These are phyloP conservation scores for Jamesozyma lodderae DNA, from an alignment of 805 yeast species.

Conservation along the genomic window DNA sequence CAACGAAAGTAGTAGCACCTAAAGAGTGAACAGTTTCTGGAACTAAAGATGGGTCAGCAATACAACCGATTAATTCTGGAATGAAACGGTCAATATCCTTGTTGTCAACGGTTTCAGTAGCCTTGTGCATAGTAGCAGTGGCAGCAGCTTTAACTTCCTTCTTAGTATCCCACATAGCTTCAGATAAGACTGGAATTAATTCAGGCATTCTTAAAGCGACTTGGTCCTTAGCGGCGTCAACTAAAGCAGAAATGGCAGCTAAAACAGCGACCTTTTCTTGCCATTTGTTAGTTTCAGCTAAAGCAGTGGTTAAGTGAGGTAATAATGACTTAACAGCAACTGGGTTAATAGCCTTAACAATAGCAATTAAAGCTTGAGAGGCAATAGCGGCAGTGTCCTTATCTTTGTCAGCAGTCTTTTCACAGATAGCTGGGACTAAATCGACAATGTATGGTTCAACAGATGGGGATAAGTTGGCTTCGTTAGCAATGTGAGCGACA, in stretches of 20 bases:
- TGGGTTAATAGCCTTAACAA: slow-evolving; percentile 82
- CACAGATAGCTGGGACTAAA: slow-evolving; percentile 59
- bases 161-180: slow-evolving; percentile 99
- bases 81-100: slow-evolving; percentile 99
- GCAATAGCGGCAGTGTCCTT: slow-evolving; percentile 67
- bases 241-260: slow-evolving; percentile 76
- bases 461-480: slow-evolving; percentile 72
- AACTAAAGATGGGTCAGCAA: slow-evolving; percentile 92
- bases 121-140: slow-evolving; percentile 86
- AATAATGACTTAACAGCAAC: slow-evolving; percentile 82
- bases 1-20: slow-evolving; percentile 99
- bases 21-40: slow-evolving; percentile 98
- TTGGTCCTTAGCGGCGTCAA: slow-evolving; percentile 91
- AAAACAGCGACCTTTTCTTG: slow-evolving; percentile 92
- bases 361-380: slow-evolving; percentile 61
- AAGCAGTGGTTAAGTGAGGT: slow-evolving; percentile 65
- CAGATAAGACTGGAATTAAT: slow-evolving; percentile 95
- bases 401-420: slow-evolving; percentile 87
- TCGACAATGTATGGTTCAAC: slow-evolving; percentile 93
- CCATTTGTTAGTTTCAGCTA: slow-evolving; percentile 83
- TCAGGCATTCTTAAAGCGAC: slow-evolving; percentile 99
- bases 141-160: slow-evolving; percentile 96
- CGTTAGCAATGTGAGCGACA: slow-evolving; percentile 73
- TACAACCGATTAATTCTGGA: slow-evolving; percentile 94
- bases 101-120: slow-evolving; percentile 97